Evolutionary conservation across 495 filamentous ascomycete species (phyloP), one percentile per base, ranked within the genome.

Genomic region (Evansstolkia leycettana): DNA sequence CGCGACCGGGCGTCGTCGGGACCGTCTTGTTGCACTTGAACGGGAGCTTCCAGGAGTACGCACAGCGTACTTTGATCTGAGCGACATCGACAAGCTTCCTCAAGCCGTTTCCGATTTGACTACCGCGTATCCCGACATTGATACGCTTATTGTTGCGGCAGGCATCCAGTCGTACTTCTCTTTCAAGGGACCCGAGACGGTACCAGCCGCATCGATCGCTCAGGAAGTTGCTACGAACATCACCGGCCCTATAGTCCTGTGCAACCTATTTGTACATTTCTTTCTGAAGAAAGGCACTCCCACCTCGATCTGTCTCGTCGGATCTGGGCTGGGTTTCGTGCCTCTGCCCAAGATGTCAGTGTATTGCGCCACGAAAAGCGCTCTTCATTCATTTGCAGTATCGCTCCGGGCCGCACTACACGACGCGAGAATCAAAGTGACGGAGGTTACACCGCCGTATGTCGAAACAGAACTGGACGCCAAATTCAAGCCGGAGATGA

Each of bases 381-480:
- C 41, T 4, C 35, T 57, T 7, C 57, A 61, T 23, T 30, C 37
- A 3, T 42, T 53, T 17, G 29, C 31, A 23, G 45, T 55, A 14
- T 29, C 39, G 5, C 33, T 59, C 2, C 45, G 57, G 7, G 33
- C 45, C 14, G 46, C 57, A 37, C 18, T 61, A 29, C 6, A 23
- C 10, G 40, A 18, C 15, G 39, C 14, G 8, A n/a, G 10, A n/a
- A 16, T 41, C 19, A 37, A 34, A 19, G 17, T 48, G 8, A 17
- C 38, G 33, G 42, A 45, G 39, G 31, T 66, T 5, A 43, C 46
- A 2, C 57, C 55, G 5, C 60, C 56, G 5, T 64, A 60, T 41
- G 49, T 58, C 1, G 55, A 58, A 28, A 65, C 60, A 9, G 48
- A 27, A 6, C 38, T 67, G 5, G 60, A 60, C 38, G 27, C 18